phyloP scores from a whole-genome alignment of 2,329 filamentous ascomycete species.

The Alternaria arbusti region DNA sequence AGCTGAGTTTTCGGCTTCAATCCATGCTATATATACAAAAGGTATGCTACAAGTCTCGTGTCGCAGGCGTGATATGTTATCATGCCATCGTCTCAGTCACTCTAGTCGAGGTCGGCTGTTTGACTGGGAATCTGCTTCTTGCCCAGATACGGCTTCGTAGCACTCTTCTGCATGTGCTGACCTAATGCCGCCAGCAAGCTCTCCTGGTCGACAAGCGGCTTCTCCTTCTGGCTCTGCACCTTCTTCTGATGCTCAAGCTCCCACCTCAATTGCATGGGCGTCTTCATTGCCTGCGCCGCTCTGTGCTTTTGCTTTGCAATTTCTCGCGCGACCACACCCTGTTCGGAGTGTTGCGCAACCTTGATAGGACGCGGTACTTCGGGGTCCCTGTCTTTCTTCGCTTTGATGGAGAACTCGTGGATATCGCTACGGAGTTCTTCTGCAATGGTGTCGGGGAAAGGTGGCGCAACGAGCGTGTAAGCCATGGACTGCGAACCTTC shows the following conservation, averaged over 20 bases:
- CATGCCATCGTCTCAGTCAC: not conserved
- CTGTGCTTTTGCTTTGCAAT: conserved; percentile 29
- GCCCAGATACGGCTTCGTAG: conserved; percentile 15
- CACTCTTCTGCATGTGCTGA: conserved; percentile 46
- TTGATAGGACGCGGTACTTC: conserved; percentile 28
- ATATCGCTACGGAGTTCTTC: conserved; percentile 80
- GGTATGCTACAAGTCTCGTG: conserved; percentile 20
- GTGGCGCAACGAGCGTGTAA: conserved; percentile 76
- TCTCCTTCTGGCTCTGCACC: conserved; percentile 20
- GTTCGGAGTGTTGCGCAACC: conserved; percentile 7
- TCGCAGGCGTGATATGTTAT: not conserved
- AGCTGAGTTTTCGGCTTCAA: conserved; percentile 1
- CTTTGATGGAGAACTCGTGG: conserved; percentile 70
- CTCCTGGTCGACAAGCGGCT: conserved; percentile 38
- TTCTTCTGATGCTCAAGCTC: conserved; percentile 38
- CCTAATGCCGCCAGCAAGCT: conserved; percentile 51
- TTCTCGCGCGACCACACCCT: conserved; percentile 29
- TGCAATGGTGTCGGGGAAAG: conserved; percentile 79
- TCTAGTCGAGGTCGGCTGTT: conserved; percentile 19
- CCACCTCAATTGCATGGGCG: conserved; percentile 43
- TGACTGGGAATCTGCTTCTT: conserved; percentile 17
- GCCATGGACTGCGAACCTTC: conserved; percentile 65
- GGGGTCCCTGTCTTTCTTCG: conserved; percentile 48
- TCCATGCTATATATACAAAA: conserved; percentile 31
- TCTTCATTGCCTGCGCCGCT: conserved; percentile 39